Conservation (phyloP, 345 rosid genomes). For the Citrus mangshanensis region DNA sequence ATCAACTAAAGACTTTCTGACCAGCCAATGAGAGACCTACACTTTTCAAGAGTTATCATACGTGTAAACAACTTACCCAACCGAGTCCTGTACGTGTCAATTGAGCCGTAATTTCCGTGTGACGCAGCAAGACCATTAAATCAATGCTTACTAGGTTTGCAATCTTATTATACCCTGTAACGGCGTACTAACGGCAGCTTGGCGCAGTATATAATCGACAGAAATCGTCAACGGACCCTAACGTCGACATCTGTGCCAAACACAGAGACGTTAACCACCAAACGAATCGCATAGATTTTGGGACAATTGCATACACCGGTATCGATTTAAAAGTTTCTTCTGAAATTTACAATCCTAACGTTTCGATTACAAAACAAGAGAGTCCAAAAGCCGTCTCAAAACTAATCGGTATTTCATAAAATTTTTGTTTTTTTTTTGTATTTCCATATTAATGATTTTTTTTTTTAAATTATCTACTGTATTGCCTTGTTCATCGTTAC, state of each 20-base stretch:
- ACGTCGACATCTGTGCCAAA: background rate
- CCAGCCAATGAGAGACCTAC: background rate
- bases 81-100: background rate
- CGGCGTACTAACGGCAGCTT: background rate
- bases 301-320: background rate
- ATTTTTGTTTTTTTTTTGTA: background rate
- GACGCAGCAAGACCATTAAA: background rate
- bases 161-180: background rate
- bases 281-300: background rate
- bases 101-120: background rate
- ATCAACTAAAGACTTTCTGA: background rate
- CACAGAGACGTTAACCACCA: too few relatives aligned
- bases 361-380: background rate
- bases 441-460: background rate
- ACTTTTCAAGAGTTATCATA: background rate
- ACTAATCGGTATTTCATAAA: background rate
- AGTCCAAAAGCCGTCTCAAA: background rate
- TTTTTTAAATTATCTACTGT: background rate
- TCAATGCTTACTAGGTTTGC: background rate
- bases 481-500: background rate
- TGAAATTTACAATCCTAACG: conserved; percentile 5
- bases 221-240: too few relatives aligned
- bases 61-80: background rate
- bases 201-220: background rate
- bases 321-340: background rate